A percentile compares a stretch with the other conserved stretches of the same genome.
phyloP scores from a whole-genome alignment of 257 asterid species.

The Salvia hispanica region DNA sequence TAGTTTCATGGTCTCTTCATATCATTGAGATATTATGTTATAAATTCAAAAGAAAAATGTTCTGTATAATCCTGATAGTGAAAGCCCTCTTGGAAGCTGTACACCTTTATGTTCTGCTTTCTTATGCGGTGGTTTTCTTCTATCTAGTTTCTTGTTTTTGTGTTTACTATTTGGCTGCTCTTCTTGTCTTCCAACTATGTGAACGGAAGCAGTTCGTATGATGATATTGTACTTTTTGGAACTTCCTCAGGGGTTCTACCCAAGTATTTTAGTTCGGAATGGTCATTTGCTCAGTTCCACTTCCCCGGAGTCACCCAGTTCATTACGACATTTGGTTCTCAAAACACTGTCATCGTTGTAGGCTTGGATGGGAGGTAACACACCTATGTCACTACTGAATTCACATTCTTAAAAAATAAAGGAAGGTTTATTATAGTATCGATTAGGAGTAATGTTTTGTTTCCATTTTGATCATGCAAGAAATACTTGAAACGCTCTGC shows the following conservation, averaged over 20 bases:
- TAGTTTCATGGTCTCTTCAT: neutral
- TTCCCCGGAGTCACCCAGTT: conserved; percentile 69
- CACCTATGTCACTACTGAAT: conserved; percentile 2
- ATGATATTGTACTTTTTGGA: neutral
- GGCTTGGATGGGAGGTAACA: conserved; percentile 91
- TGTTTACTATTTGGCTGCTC: conserved; percentile 2
- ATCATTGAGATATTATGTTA: neutral
- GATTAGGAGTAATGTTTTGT: neutral
- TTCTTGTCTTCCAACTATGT: no score
- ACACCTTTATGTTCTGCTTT: conserved; percentile 12
- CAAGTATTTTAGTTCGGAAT: conserved; percentile 92
- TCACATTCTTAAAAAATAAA: neutral
- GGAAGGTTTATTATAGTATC: no score
- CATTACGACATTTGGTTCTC: conserved; percentile 79
- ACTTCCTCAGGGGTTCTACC: conserved; percentile 75
- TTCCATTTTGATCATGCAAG: conserved; percentile 1
- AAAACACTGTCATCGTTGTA: conserved; percentile 57
- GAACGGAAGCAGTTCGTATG: conserved; percentile 6
- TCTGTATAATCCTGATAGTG: neutral
- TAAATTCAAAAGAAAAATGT: neutral
- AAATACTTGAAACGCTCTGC: conserved; percentile 14
- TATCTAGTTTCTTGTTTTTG: neutral
- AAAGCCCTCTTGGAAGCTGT: neutral
- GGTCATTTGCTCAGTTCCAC: conserved; percentile 97
- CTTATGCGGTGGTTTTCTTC: neutral